Evolutionary conservation across 192 early-diverging fungal genomes (phyloP).

Genomic region (Linderina pennispora): DNA sequence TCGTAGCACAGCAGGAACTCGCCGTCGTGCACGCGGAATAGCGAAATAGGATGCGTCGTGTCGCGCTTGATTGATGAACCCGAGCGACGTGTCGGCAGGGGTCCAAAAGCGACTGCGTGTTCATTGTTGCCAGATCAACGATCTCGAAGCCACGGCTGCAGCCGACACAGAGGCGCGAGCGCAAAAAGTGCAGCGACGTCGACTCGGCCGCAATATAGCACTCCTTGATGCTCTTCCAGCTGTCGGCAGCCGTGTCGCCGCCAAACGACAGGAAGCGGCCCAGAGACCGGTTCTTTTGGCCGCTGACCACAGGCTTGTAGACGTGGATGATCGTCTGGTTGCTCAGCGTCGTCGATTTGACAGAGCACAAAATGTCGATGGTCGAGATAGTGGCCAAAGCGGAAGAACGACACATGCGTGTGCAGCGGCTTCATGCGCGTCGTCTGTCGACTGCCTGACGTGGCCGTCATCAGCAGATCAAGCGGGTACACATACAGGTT

Average conservation of each 20-base stretch:
- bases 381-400: slow-evolving; percentile 57
- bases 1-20: slow-evolving; percentile 90
- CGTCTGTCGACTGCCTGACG: slow-evolving; percentile 17
- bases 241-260: slow-evolving; percentile 33
- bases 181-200: slow-evolving; percentile 77
- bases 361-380: slow-evolving; percentile 59
- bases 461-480: slow-evolving; percentile 46
- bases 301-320: slow-evolving; percentile 59
- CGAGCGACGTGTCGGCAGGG: slow-evolving; percentile 70
- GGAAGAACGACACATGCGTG: slow-evolving; percentile 65
- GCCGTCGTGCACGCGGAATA: slow-evolving; percentile 72
- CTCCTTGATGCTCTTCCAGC: slow-evolving; percentile 62
- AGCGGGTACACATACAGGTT: slow-evolving; percentile 52
- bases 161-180: slow-evolving; percentile 82
- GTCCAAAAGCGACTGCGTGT: slow-evolving; percentile 84
- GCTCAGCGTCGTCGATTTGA: slow-evolving; percentile 65
- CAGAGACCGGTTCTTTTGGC: slow-evolving; percentile 43
- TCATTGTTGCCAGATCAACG: slow-evolving; percentile 76
- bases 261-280: slow-evolving; percentile 43
- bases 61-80: slow-evolving; percentile 78
- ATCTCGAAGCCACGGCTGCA: slow-evolving; percentile 92
- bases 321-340: slow-evolving; percentile 68
- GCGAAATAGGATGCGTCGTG: slow-evolving; percentile 68
- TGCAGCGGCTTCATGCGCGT: slow-evolving; percentile 49
- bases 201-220: slow-evolving; percentile 92